phyloP scores from a whole-genome alignment of 176 grass and related monocot genomes.

The Oryza rufipogon region DNA sequence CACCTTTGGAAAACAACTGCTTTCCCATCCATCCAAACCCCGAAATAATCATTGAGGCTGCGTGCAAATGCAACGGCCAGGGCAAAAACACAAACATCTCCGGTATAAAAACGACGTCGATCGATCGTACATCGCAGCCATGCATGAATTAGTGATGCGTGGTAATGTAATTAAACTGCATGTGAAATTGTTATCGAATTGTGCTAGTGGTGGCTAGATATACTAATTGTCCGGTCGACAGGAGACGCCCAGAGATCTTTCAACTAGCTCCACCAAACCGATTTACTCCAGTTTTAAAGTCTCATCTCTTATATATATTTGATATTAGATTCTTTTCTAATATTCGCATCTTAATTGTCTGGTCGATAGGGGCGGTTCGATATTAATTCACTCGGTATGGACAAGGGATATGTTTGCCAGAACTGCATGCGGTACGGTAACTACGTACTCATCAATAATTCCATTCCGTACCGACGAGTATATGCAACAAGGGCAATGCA shows the following conservation, averaged over 20 bases:
- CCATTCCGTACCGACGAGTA: no score
- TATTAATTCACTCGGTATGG: not conserved
- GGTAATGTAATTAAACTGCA: not conserved
- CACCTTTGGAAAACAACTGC: constrained; percentile 23
- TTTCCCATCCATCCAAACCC: constrained; percentile 29
- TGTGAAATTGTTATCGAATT: not conserved
- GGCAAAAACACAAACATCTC: not conserved
- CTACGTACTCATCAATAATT: no score
- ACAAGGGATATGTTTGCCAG: not conserved
- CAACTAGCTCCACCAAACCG: no score
- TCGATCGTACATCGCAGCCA: not conserved
- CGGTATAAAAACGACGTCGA: not conserved
- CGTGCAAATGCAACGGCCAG: not conserved
- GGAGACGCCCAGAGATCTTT: no score
- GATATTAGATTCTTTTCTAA: no score
- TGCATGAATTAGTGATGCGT: not conserved
- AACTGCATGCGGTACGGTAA: no score
- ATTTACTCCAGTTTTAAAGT: no score
- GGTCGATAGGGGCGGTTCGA: not conserved
- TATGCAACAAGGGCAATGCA: no score
- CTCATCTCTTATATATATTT: no score
- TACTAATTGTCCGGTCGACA: not conserved
- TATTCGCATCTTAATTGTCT: no score
- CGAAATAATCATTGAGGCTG: constrained; percentile 42
- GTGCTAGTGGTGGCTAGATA: not conserved